phyloP scores from a whole-genome alignment of 176 grass and related monocot genomes.

The Phyllostachys edulis region DNA sequence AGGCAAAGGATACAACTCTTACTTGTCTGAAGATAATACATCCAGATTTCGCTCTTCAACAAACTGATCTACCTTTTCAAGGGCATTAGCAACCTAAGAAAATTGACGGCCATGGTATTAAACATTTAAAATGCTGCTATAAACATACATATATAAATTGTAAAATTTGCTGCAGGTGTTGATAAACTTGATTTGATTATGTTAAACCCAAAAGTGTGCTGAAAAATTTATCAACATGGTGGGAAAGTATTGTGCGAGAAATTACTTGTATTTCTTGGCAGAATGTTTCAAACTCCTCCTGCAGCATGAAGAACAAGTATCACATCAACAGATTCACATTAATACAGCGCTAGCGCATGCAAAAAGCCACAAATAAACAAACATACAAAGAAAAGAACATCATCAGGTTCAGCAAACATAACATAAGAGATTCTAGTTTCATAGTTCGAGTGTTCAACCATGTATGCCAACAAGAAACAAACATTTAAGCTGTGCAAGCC shows the following conservation, averaged over 20 bases:
- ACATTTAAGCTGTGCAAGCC: not conserved
- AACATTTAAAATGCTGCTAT: not conserved
- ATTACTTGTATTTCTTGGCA: slow-evolving; percentile 52
- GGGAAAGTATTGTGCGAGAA: not conserved
- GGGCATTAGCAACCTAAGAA: slow-evolving; percentile 42
- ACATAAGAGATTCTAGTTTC: not conserved
- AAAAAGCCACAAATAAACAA: not conserved
- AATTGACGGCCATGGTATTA: not conserved
- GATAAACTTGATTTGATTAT: not conserved
- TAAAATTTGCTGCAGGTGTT: not conserved
- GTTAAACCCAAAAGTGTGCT: not conserved
- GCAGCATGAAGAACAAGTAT: slow-evolving; percentile 32
- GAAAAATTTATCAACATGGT: not conserved
- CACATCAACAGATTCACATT: not conserved
- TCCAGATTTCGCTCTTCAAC: slow-evolving; percentile 55
- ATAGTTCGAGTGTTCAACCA: not conserved
- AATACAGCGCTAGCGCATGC: not conserved
- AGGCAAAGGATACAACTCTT: slow-evolving; percentile 24
- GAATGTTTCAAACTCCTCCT: slow-evolving; percentile 58
- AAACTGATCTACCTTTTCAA: slow-evolving; percentile 57
- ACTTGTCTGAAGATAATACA: slow-evolving; percentile 60
- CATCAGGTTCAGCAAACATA: slow-evolving; percentile 7
- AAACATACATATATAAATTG: not conserved
- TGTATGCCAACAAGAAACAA: not conserved
- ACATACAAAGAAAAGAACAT: not conserved